Evolutionary conservation across 192 early-diverging fungal species (phyloP), one percentile per base, ranked within the genome.

Genomic region (Pilaira anomala): DNA sequence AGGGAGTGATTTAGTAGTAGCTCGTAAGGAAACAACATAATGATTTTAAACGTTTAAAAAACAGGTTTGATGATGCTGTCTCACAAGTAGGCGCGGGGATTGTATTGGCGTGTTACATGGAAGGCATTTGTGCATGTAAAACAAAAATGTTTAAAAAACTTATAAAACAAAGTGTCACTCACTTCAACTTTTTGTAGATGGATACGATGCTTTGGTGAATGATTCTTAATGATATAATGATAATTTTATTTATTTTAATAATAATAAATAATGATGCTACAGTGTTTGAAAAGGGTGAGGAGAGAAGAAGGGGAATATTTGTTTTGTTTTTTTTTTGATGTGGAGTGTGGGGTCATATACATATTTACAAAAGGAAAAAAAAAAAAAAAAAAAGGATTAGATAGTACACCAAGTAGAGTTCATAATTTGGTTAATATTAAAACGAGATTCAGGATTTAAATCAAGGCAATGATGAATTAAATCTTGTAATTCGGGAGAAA

Each of bases 41-140:
- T n/a, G n/a, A n/a, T 22, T 14, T 28, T 28, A 14, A 16, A 45
- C 16, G 42, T 54, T 4, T 30, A 55, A 55, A 55, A 30, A 54
- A 36, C n/a, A 54, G 91, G 21, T 93, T 91, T 61, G 77, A 84
- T 63, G 62, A 86, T 67, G 81, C 80, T 57, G 78, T 87, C 12
- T 93, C 91, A 18, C 76, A 79, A 50, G 76, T 85, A 4, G 87
- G 80, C 55, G 87, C 83, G 7, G 91, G 91, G 2, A 74, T 93
- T 30, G 78, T 80, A 2, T 69, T 93, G 18, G 91, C 83, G 0
- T 88, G 88, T 58, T 84, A 84, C 29, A 89, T 86, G 59, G 87
- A 93, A 33, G 91, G 91, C 30, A 78, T 81, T 39, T 66, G 64
- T 56, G 73, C 73, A 33, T 75, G 68, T 75, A 62, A 40, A 62